These are phyloP conservation scores for Chlamydomonas incerta DNA, from an alignment of 139 green algal genomes.

Conservation along the genomic window DNA sequence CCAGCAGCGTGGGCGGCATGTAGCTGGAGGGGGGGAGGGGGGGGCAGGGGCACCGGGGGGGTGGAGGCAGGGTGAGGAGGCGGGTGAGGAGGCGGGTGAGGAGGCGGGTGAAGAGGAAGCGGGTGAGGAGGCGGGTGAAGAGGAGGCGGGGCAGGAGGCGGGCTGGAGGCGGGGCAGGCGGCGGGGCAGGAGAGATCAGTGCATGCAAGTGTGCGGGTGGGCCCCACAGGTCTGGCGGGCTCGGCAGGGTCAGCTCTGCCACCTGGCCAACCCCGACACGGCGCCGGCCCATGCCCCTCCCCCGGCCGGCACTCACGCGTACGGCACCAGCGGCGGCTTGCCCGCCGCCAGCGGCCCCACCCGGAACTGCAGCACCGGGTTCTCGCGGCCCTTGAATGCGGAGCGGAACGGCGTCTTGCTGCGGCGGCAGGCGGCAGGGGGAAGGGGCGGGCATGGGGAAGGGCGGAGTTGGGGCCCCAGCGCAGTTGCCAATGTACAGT, in stretches of 20 bases:
- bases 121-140: too few species aligned
- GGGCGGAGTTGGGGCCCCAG: too few species aligned
- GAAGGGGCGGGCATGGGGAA: background rate
- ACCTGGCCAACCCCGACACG: too few species aligned
- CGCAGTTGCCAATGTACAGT: too few species aligned
- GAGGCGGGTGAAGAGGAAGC: too few species aligned
- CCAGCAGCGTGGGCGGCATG: conserved; percentile 62
- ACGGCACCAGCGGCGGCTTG: conserved; percentile 51
- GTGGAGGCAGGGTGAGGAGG: background rate
- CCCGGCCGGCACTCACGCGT: conserved; percentile 28
- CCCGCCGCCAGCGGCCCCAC: conserved; percentile 28
- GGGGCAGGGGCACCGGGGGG: background rate
- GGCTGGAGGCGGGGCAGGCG: too few species aligned
- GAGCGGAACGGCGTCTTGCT: conserved; percentile 27
- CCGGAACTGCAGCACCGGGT: conserved; percentile 53
- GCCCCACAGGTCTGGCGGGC: too few species aligned
- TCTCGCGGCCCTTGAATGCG: conserved; percentile 37
- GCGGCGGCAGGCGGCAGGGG: background rate
- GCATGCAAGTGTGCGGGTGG: too few species aligned
- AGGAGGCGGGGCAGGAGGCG: too few species aligned
- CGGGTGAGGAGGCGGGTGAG: background rate
- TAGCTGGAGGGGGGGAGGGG: conserved; percentile 38
- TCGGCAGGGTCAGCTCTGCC: too few species aligned
- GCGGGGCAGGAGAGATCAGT: too few species aligned
- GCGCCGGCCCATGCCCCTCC: background rate